These are phyloP conservation scores for Trichophyton verrucosum DNA, from an alignment of 2,329 filamentous ascomycete species.

Conservation along the genomic window DNA sequence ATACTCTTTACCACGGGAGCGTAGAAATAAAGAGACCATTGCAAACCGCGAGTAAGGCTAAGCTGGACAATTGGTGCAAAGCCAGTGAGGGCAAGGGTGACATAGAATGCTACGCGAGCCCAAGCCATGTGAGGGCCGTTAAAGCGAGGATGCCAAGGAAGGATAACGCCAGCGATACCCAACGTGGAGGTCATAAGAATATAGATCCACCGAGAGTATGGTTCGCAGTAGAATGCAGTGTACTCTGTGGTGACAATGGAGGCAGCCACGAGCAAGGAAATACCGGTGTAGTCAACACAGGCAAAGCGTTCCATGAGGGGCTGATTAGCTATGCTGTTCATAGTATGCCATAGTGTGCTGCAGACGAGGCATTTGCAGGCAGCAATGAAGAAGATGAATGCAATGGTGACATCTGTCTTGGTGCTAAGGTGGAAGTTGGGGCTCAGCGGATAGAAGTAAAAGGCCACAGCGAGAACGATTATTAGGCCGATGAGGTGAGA, in stretches of 20 bases:
- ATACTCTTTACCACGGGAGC: conserved; percentile 75
- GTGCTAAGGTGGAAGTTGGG: conserved; percentile 76
- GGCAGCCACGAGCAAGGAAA: conserved; percentile 80
- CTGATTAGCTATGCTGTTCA: conserved; percentile 91
- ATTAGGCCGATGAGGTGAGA: conserved; percentile 83
- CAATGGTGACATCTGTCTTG: conserved; percentile 79
- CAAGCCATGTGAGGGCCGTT: conserved; percentile 88
- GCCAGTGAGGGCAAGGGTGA: conserved; percentile 73
- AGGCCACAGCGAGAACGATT: conserved; percentile 73
- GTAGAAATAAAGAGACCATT: conserved; percentile 82
- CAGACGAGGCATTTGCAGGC: conserved; percentile 90
- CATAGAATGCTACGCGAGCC: conserved; percentile 83
- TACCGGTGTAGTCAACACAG: conserved; percentile 96
- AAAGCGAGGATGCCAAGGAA: conserved; percentile 94
- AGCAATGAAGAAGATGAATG: conserved; percentile 89
- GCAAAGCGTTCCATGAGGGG: conserved; percentile 86
- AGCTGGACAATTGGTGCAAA: conserved; percentile 83
- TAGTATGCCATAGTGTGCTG: conserved; percentile 95
- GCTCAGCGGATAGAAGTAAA: conserved; percentile 89
- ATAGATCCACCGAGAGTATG: conserved; percentile 71
- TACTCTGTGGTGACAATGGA: conserved; percentile 98
- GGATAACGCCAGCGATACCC: conserved; percentile 73
- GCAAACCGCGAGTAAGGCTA: conserved; percentile 59
- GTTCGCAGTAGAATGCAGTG: conserved; percentile 97
- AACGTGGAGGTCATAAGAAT: conserved; percentile 69